Evolutionary conservation across 2,329 filamentous ascomycete species (phyloP).

Genomic region (Microdochium paspali): DNA sequence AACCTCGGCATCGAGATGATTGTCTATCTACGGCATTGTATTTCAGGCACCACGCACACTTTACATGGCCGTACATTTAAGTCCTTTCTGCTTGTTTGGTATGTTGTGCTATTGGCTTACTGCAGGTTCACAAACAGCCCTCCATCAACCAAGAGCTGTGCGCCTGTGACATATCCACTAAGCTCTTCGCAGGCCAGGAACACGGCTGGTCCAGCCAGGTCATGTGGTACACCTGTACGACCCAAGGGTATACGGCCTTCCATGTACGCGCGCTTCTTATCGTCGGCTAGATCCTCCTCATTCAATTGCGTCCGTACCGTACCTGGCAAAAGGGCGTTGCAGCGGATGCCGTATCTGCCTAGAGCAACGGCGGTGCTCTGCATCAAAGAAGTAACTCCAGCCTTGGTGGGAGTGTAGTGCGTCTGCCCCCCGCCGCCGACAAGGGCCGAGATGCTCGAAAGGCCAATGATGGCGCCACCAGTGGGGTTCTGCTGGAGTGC

Average conservation of each 20-base stretch:
- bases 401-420: conserved; percentile 86
- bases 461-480: conserved; percentile 72
- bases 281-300: conserved; percentile 69
- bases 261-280: conserved; percentile 66
- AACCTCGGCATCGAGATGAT: too few relatives aligned
- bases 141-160: conserved; percentile 79
- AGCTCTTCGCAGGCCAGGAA: conserved; percentile 74
- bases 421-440: conserved; percentile 71
- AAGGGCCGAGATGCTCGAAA: conserved; percentile 64
- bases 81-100: too few relatives aligned
- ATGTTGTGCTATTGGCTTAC: too few relatives aligned
- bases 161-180: conserved; percentile 73
- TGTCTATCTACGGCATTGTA: too few relatives aligned
- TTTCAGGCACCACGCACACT: too few relatives aligned
- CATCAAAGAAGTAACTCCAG: conserved; percentile 71
- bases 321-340: conserved; percentile 76
- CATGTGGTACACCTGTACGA: conserved; percentile 59
- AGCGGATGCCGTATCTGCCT: conserved; percentile 66
- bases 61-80: too few relatives aligned
- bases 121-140: conserved; percentile 86
- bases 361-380: conserved; percentile 75
- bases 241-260: conserved; percentile 73
- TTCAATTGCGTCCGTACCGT: conserved; percentile 80
- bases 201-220: conserved; percentile 75
- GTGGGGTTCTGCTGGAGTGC: conserved; percentile 47